Conservation (phyloP, 352 stramenopile genomes). For the Phytophthora sp. region DNA sequence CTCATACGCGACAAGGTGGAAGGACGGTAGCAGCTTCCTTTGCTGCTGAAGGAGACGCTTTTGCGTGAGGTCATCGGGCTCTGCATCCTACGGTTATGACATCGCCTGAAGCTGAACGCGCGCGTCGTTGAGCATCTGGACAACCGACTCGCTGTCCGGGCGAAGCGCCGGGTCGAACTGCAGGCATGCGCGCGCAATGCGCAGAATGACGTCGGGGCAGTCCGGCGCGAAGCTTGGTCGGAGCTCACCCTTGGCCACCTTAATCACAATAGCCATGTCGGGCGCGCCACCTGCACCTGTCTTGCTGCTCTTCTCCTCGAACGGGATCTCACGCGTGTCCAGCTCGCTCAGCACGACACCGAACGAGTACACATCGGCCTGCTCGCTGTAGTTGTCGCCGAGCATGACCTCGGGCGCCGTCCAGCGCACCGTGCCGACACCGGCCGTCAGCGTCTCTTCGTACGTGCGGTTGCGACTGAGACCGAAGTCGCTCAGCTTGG, state of each 20-base stretch:
- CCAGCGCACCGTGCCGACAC: constrained; percentile 87
- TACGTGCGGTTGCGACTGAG: constrained; percentile 85
- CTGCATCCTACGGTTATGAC: constrained; percentile 34
- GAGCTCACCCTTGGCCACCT: constrained; percentile 84
- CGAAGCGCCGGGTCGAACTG: constrained; percentile 86
- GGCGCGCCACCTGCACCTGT: constrained; percentile 55
- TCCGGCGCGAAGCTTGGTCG: constrained; percentile 74
- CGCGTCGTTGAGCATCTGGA: constrained; percentile 84
- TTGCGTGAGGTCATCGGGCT: constrained; percentile 48
- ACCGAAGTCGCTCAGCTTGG: constrained; percentile 88
- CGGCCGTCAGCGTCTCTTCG: constrained; percentile 84
- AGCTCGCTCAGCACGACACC: constrained; percentile 88
- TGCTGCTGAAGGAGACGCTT: constrained; percentile 37
- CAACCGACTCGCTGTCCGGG: constrained; percentile 68
- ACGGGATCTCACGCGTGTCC: constrained; percentile 88
- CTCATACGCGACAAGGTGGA: constrained; percentile 28
- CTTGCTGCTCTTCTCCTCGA: constrained; percentile 85
- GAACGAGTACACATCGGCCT: constrained; percentile 90
- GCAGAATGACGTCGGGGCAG: constrained; percentile 62
- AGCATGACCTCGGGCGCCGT: constrained; percentile 89
- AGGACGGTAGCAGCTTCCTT: constrained; percentile 68
- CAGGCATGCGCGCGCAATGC: constrained; percentile 83
- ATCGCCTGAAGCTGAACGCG: constrained; percentile 59
- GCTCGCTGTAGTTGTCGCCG: constrained; percentile 86
- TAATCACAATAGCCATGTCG: constrained; percentile 89